Evolutionary conservation across 1,284 basidiomycete genomes (phyloP), one percentile per base, ranked within the genome.

Genomic region (Vanrija sp.): DNA sequence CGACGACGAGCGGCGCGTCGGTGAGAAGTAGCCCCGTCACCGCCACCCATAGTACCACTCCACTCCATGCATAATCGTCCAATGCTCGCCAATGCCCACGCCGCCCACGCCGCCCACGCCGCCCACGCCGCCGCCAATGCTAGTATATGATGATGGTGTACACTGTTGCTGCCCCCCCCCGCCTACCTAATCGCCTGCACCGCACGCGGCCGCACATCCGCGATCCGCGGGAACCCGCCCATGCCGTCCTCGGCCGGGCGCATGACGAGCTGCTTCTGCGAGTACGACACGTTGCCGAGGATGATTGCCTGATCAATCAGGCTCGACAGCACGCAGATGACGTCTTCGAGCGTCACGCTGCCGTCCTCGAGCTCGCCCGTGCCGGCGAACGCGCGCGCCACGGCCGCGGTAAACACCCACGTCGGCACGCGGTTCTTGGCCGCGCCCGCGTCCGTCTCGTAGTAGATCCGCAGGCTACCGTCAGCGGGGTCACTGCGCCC

Each of bases 261-360:
- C 65, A 75, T 67, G 3, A 66, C 65, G 7, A 76, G 54, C 39
- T 56, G 56, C 16, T 64, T 62, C 25, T 73, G 65, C 9, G 68
- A 71, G 55, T 72, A 75, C 3, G 66, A 62, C 23, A 76, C 31
- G 20, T 67, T 55, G 7, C 72, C 73, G 7, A 67, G 53, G 15
- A 76, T 62, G 16, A 73, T 53, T 49, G 73, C 75, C 54, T 76
- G 75, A 52, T 76, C 75, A 8, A 76, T 73, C 37, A 75, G 53
- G 48, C 68, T 74, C 5, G 71, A 61, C 10, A 73, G 48, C 1
- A 72, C 60, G 45, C 64, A 66, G 46, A 76, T 65, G n/a, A 75
- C 63, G 59, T 76, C 75, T 25, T 68, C 67, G 18, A 73, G 39
- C 15, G 31, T 57, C 2, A 71, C 45, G 2, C 51, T 58, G 7